Conservation (phyloP, 1,139 yeast species). For the Suhomyces yuchorum region DNA sequence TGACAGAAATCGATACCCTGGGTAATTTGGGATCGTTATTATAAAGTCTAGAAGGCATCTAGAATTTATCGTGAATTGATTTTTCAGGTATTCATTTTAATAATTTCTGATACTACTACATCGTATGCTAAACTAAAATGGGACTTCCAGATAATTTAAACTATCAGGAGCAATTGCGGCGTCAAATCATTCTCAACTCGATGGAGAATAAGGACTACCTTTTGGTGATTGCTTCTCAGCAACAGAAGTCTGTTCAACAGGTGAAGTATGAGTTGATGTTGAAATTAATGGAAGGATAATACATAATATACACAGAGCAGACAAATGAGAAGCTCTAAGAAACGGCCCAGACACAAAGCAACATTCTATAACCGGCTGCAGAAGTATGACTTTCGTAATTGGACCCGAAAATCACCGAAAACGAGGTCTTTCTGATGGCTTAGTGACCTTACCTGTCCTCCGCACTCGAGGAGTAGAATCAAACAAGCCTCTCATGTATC, state of each 20-base stretch:
- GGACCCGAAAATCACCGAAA: conserved; percentile 2
- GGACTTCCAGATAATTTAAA: conserved; percentile 16
- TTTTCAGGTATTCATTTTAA: too few relatives aligned
- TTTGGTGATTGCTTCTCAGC: conserved; percentile 46
- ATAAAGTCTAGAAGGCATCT: too few relatives aligned
- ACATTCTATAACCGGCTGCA: background rate
- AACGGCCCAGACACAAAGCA: background rate
- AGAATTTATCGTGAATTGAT: too few relatives aligned
- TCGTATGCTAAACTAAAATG: too few relatives aligned
- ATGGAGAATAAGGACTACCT: conserved; percentile 48
- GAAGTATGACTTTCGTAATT: background rate
- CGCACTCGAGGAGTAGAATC: conserved; percentile 22
- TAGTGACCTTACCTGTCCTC: background rate
- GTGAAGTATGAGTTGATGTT: conserved; percentile 42
- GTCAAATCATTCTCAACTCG: conserved; percentile 44
- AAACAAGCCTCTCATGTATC: conserved; percentile 46
- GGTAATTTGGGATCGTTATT: too few relatives aligned
- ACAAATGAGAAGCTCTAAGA: too few relatives aligned
- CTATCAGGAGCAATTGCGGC: conserved; percentile 42
- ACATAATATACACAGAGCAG: conserved; percentile 5
- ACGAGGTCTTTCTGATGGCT: conserved; percentile 5
- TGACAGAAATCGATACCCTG: too few relatives aligned
- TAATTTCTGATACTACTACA: too few relatives aligned
- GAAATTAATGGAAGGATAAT: conserved; percentile 16
- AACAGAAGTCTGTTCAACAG: conserved; percentile 46